A percentile compares a stretch with the other conserved stretches of the same genome.
phyloP scores from a whole-genome alignment of 495 filamentous ascomycete genomes.

The Penicillium daleae region DNA sequence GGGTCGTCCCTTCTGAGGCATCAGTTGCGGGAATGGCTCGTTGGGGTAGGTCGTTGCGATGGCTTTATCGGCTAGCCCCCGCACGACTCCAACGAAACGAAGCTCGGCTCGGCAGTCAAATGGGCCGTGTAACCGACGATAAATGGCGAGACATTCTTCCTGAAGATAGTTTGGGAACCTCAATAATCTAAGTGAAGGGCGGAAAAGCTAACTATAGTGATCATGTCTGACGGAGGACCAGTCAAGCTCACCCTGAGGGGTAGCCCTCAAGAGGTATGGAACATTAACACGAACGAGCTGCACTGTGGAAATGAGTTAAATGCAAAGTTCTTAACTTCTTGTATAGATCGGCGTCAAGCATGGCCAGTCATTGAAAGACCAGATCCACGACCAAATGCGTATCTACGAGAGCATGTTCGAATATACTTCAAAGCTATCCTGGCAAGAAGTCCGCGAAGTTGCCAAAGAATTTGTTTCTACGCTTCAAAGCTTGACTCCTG shows the following conservation, averaged over 20 bases:
- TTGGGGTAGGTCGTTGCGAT: conserved; percentile 26
- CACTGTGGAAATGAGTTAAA: no score
- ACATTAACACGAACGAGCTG: no score
- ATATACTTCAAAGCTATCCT: conserved; percentile 50
- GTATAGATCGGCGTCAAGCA: conserved; percentile 58
- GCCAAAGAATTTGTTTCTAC: conserved; percentile 50
- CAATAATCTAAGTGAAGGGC: background rate
- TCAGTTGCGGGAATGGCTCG: conserved; percentile 4
- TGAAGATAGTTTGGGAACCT: no score
- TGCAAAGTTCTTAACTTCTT: background rate
- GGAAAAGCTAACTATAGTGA: background rate
- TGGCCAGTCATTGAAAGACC: conserved; percentile 46
- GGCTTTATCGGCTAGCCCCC: conserved; percentile 23
- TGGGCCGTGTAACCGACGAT: background rate
- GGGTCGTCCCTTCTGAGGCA: conserved; percentile 6
- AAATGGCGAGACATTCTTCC: no score
- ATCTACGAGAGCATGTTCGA: conserved; percentile 59
- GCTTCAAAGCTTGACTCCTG: conserved; percentile 43
- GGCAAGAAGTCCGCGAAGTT: conserved; percentile 49
- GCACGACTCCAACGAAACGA: conserved; percentile 29
- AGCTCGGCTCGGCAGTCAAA: conserved; percentile 13
- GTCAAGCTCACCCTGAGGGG: conserved; percentile 32
- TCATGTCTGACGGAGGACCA: conserved; percentile 13
- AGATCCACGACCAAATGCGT: conserved; percentile 50
- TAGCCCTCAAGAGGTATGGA: conserved; percentile 34